phyloP scores from a whole-genome alignment of 768 basidiomycete species.

The Lactarius pseudohatsudake region DNA sequence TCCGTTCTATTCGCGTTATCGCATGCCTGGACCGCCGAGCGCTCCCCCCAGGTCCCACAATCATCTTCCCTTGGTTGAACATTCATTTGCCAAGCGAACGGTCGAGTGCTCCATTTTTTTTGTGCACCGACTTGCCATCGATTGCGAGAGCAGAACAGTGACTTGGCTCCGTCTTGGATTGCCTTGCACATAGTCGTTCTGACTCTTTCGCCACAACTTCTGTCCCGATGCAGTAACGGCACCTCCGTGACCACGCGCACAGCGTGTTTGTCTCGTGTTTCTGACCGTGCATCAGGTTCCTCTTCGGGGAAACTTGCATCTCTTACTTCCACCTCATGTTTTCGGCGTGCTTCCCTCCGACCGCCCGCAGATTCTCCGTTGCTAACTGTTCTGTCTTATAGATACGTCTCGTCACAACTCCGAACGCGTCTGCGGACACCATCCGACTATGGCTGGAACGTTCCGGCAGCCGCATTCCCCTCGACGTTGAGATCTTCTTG shows the following conservation, averaged over 20 bases:
- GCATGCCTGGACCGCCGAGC: constrained; percentile 9
- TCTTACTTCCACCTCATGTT: constrained; percentile 26
- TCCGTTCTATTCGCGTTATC: constrained; percentile 24
- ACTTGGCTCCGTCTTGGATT: constrained; percentile 3
- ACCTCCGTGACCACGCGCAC: constrained; percentile 9
- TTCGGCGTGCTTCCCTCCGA: constrained; percentile 23
- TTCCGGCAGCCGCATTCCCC: constrained; percentile 64
- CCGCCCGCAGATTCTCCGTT: constrained; percentile 26
- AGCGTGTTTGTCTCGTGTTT: constrained; percentile 24
- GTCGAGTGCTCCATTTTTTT: constrained; percentile 16
- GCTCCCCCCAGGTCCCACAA: constrained; percentile 9
- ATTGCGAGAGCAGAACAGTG: constrained; percentile 18
- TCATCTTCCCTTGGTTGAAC: constrained; percentile 5
- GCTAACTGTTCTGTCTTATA: constrained; percentile 34
- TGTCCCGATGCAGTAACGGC: constrained; percentile 25
- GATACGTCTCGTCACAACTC: constrained; percentile 75
- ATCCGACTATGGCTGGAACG: constrained; percentile 83
- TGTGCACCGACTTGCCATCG: constrained; percentile 21
- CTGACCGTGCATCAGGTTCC: constrained; percentile 12
- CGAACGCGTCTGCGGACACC: constrained; percentile 70
- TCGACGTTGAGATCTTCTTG: constrained; percentile 80
- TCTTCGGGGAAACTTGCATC: constrained; percentile 16
- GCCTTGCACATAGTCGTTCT: constrained; percentile 13
- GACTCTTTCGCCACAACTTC: constrained; percentile 21
- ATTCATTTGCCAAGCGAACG: constrained; percentile 9